Conservation (phyloP, 352 stramenopile species). For the Globisporangium megalacanthum region DNA sequence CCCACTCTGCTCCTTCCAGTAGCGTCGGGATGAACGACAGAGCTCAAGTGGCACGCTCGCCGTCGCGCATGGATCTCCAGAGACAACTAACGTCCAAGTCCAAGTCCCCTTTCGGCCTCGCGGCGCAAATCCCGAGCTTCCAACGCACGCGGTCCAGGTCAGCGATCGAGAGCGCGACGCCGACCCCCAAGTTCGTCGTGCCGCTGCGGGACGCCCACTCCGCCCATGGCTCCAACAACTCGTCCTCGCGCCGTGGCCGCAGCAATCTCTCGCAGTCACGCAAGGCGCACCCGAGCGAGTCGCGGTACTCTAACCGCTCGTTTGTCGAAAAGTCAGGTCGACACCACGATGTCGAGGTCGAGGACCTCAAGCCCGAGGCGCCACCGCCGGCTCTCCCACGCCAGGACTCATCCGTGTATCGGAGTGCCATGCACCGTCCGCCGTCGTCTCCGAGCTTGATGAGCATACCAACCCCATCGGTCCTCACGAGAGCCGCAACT, state of each 20-base stretch:
- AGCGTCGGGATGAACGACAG: neutral
- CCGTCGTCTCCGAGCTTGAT: neutral
- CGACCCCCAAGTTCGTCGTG: slow-evolving; percentile 3
- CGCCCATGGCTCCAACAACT: slow-evolving; percentile 5
- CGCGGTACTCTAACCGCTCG: slow-evolving; percentile 30
- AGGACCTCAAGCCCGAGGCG: slow-evolving; percentile 7
- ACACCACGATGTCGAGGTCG: slow-evolving; percentile 16
- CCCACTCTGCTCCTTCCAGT: too few relatives aligned
- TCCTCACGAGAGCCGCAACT: neutral
- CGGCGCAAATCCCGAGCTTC: slow-evolving; percentile 5
- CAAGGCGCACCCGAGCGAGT: slow-evolving; percentile 25
- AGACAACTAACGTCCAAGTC: neutral
- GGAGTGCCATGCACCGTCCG: neutral
- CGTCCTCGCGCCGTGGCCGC: slow-evolving; percentile 5
- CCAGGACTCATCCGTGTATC: slow-evolving; percentile 10
- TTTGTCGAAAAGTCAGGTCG: slow-evolving; percentile 19
- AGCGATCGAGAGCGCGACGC: neutral
- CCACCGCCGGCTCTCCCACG: neutral
- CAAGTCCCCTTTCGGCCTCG: neutral
- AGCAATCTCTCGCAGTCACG: slow-evolving; percentile 9
- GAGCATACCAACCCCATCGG: neutral
- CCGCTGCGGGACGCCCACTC: slow-evolving; percentile 1
- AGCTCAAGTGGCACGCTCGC: neutral
- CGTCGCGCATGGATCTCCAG: slow-evolving; percentile 2
- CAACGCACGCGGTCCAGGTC: slow-evolving; percentile 3